A percentile compares a stretch with the other conserved stretches of the same genome.
phyloP scores from a whole-genome alignment of 1,139 yeast species.

The Saccharomyces pastorianus region DNA sequence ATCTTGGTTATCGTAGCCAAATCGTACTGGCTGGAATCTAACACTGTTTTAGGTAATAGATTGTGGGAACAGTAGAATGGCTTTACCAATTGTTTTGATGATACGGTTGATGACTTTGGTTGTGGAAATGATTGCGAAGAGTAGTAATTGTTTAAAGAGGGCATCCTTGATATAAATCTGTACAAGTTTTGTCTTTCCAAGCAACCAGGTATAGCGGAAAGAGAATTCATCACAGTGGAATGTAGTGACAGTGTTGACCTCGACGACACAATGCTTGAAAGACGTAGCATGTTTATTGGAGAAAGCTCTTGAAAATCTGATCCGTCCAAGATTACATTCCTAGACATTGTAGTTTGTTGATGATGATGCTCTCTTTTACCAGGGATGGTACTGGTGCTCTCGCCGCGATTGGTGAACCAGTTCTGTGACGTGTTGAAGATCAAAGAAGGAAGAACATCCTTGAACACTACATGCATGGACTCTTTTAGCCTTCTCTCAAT shows the following conservation, averaged over 20 bases:
- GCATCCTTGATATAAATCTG: conserved; percentile 31
- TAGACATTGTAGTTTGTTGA: conserved; percentile 4
- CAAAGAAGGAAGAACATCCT: conserved; percentile 30
- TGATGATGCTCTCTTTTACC: conserved; percentile 1
- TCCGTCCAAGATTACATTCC: conserved; percentile 21
- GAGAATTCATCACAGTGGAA: conserved; percentile 40
- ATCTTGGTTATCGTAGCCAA: conserved; percentile 23
- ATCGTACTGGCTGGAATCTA: conserved; percentile 20
- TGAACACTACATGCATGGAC: conserved; percentile 29
- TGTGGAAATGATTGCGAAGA: conserved; percentile 5
- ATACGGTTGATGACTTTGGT: not conserved
- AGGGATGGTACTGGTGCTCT: not conserved
- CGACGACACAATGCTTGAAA: conserved; percentile 63
- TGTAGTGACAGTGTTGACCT: conserved; percentile 70
- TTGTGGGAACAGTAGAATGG: conserved; percentile 13
- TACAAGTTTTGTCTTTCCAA: conserved; percentile 34
- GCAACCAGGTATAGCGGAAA: conserved; percentile 30
- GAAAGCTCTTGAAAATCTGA: conserved; percentile 39
- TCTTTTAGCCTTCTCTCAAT: conserved; percentile 30
- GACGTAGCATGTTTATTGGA: conserved; percentile 61
- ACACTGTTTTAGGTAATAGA: conserved; percentile 20
- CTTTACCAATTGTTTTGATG: not conserved
- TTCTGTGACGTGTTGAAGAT: conserved; percentile 31
- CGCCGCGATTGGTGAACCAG: conserved; percentile 22
- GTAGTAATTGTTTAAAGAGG: conserved; percentile 27